Evolutionary conservation across 176 grass and related monocot genomes (phyloP).

Genomic region (Chrysopogon serrulatus): DNA sequence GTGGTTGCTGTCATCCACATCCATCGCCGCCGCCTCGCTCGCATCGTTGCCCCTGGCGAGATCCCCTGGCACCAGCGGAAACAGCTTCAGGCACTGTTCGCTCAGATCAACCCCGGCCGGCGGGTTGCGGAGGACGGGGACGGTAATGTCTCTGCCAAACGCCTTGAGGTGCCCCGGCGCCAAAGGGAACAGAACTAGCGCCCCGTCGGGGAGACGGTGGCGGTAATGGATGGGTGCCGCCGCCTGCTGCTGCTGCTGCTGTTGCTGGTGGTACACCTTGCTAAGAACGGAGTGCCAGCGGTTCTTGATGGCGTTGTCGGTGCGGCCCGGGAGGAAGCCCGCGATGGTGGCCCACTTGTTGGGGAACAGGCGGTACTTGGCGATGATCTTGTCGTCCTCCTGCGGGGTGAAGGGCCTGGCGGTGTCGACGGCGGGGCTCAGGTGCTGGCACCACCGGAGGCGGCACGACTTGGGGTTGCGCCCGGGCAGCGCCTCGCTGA

Average conservation of each 20-base stretch:
- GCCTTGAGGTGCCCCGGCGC: not conserved
- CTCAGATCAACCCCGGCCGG: not conserved
- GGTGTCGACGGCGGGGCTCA: constrained; percentile 34
- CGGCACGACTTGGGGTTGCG: constrained; percentile 71
- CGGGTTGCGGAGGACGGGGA: not conserved
- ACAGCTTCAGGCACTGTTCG: not conserved
- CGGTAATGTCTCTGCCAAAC: too few species aligned
- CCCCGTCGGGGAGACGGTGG: not conserved
- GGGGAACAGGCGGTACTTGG: constrained; percentile 13
- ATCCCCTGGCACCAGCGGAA: constrained; percentile 5
- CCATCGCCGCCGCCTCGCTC: not conserved
- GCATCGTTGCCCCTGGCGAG: not conserved
- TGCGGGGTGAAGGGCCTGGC: constrained; percentile 29
- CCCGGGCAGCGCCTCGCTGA: constrained; percentile 29
- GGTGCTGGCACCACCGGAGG: constrained; percentile 73
- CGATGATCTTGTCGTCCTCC: constrained; percentile 48
- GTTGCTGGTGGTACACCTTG: not conserved
- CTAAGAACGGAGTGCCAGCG: constrained; percentile 81
- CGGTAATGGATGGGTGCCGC: not conserved
- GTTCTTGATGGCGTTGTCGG: constrained; percentile 93
- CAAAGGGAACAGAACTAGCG: not conserved
- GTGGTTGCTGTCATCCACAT: not conserved
- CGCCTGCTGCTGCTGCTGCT: not conserved
- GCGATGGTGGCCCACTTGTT: constrained; percentile 90
- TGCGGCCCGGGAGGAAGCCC: constrained; percentile 62